A percentile compares a stretch with the other conserved stretches of the same genome.
Conservation (phyloP, 2,329 filamentous ascomycete genomes). For the Sarocladium strictum region DNA sequence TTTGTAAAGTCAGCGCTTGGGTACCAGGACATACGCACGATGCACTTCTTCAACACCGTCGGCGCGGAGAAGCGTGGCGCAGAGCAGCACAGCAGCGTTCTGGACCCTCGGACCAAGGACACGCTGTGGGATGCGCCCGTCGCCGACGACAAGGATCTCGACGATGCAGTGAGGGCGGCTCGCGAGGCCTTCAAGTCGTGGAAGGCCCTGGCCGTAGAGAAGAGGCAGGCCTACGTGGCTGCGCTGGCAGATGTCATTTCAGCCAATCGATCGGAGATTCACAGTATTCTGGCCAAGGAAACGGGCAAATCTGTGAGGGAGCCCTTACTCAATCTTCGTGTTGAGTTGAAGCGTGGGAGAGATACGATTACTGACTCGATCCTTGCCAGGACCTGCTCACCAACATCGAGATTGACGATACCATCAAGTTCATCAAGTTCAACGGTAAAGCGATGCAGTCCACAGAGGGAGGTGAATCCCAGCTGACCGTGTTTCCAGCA, state of each 20-base stretch:
- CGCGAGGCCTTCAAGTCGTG: background rate
- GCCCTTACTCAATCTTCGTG: background rate
- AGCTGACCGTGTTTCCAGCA: background rate
- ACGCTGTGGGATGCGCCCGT: background rate
- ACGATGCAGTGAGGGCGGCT: background rate
- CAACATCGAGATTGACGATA: constrained; percentile 4
- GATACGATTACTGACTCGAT: too few species aligned
- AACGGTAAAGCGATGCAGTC: background rate
- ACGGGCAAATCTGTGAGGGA: background rate
- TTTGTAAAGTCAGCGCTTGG: too few species aligned
- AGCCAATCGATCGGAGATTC: background rate
- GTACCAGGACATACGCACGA: background rate
- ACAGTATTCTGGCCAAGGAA: background rate
- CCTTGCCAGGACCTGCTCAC: background rate
- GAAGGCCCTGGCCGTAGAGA: background rate
- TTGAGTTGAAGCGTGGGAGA: too few species aligned
- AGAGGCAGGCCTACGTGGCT: background rate
- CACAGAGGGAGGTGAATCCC: background rate
- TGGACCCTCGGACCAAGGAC: background rate
- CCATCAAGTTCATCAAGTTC: background rate
- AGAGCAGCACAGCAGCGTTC: background rate
- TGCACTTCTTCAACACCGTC: constrained; percentile 4
- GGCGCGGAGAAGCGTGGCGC: background rate
- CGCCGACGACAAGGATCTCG: background rate
- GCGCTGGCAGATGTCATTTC: background rate